Evolutionary conservation across 192 early-diverging fungal genomes (phyloP).

Genomic region (Podila epigama): DNA sequence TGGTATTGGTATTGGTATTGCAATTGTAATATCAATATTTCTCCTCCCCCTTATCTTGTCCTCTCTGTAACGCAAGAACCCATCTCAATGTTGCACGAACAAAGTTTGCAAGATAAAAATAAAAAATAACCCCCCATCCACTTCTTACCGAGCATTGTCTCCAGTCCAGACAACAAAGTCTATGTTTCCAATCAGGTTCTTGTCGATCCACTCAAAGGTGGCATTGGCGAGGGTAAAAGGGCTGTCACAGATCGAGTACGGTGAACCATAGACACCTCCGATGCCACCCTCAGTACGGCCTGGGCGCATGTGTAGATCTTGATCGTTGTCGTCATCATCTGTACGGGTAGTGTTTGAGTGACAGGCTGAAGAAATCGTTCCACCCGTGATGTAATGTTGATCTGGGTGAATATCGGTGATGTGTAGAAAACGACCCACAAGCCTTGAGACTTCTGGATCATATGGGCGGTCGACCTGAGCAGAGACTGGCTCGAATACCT

Average conservation of each 20-base stretch:
- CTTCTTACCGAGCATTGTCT: constrained; percentile 69
- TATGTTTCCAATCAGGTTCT: constrained; percentile 55
- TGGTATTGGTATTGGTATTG: no score
- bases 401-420: constrained; percentile 81
- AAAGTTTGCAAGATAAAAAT: neutral
- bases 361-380: constrained; percentile 66
- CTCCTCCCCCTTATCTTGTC: no score
- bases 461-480: neutral
- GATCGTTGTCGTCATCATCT: constrained; percentile 1
- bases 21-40: no score
- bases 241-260: constrained; percentile 69
- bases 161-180: constrained; percentile 85
- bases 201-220: constrained; percentile 65
- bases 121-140: neutral
- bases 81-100: neutral
- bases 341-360: constrained; percentile 52
- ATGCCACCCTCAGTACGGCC: constrained; percentile 33
- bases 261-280: constrained; percentile 66
- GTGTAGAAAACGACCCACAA: constrained; percentile 71
- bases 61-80: no score
- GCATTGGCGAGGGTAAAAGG: constrained; percentile 64
- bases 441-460: constrained; percentile 31
- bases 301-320: constrained; percentile 20
- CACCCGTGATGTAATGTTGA: constrained; percentile 61
- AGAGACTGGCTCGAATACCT: neutral